Base-by-base conservation (phyloP, 2,329 filamentous ascomycete genomes). In the Didymella arachidicola region DNA sequence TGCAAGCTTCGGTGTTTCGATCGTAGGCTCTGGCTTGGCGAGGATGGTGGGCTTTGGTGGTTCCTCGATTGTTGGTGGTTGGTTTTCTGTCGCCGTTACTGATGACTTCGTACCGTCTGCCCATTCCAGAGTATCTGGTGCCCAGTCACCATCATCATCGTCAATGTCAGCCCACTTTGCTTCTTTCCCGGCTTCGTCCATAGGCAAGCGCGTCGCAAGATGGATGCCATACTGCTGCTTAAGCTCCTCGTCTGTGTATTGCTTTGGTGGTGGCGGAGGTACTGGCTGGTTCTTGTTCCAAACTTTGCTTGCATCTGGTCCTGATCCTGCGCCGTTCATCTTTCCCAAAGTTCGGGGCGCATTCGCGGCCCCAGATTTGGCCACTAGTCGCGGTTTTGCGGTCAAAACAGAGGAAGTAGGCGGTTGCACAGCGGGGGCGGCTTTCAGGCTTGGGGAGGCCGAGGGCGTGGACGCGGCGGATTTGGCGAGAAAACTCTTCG, bases 91-190 rank as follows among this genome's bases (percentile, higher is more conserved):
- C 61, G 87, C 84, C 16, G 89, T 86, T 16, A 93, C 81, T 6
- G 88, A 91, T 32, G 90, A 90, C 76, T 94, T 94, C 47, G 91
- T 95, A 53, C 91, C 91, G 75, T 96, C 92, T 72, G 90, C 91
- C 92, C 92, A 96, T 59, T 91, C 91, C 65, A 95, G 92, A 51
- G 89, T 87, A 64, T 95, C 91, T 2, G 91, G 91, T 14, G 88
- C 89, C 90, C 91, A 94, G 70, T 94, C 91, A 36, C 95, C 92
- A 69, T 93, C 90, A 64, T 95, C 91, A 57, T 95, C 92, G 61
- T 95, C 92, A 60, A 94, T 93, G 71, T 96, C 92, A 25, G 91
- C 92, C 92, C 92, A 96, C 74, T 93, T 94, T 30, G 89, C 87
- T 68, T 93, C 89, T 59, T 90, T 90, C 57, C 86, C 86, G 25